These are phyloP conservation scores for Pinus albicaulis DNA, from an alignment of 75 land plant genomes.

Conservation along the genomic window DNA sequence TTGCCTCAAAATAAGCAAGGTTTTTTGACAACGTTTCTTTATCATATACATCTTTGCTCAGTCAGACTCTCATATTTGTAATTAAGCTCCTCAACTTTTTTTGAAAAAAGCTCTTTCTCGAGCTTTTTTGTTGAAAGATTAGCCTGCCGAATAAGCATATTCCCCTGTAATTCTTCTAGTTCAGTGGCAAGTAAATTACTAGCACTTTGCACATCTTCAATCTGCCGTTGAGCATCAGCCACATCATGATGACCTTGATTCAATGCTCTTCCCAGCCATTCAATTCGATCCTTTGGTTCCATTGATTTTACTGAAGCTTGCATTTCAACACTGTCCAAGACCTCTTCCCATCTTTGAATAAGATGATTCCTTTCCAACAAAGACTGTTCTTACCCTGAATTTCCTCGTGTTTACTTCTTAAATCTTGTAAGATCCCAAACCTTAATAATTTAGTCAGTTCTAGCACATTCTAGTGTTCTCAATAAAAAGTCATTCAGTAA, in stretches of 20 bases:
- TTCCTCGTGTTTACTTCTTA: no score
- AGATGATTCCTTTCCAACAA: slow-evolving; percentile 57
- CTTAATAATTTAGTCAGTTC: no score
- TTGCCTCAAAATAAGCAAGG: slow-evolving; percentile 31
- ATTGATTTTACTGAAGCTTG: slow-evolving; percentile 42
- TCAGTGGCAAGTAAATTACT: slow-evolving; percentile 35
- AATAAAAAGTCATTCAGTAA: no score
- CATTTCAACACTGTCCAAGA: slow-evolving; percentile 48
- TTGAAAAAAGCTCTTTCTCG: slow-evolving; percentile 46
- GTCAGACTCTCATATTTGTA: slow-evolving; percentile 25
- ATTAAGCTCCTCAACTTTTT: slow-evolving; percentile 31
- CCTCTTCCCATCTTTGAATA: slow-evolving; percentile 75
- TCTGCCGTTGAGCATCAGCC: slow-evolving; percentile 37
- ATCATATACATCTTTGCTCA: slow-evolving; percentile 24
- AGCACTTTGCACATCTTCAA: slow-evolving; percentile 36
- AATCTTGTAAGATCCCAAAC: no score
- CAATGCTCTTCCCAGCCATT: slow-evolving; percentile 66
- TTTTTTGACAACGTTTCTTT: slow-evolving; percentile 26
- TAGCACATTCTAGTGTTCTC: no score
- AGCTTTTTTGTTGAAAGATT: slow-evolving; percentile 20
- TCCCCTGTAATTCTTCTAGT: slow-evolving; percentile 39
- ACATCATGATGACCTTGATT: slow-evolving; percentile 36
- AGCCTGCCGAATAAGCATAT: slow-evolving; percentile 26
- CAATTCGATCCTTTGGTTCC: slow-evolving; percentile 71
- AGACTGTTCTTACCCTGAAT: no score